Percentiles rank a stretch among this genome's conserved stretches.
These are phyloP conservation scores for Termitomyces sp. DNA, from an alignment of 768 basidiomycete genomes.

Conservation along the genomic window DNA sequence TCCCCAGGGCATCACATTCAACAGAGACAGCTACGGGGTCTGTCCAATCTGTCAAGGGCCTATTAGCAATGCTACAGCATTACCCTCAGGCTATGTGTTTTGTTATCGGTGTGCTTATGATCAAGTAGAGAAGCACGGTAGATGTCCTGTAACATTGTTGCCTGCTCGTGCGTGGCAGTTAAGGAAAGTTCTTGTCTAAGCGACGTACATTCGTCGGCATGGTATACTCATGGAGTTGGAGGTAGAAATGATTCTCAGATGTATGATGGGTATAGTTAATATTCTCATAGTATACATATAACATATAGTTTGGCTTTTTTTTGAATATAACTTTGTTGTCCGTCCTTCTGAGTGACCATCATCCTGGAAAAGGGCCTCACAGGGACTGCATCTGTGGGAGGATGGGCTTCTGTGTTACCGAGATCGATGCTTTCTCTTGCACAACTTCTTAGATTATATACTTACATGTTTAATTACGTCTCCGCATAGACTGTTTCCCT, in stretches of 20 bases:
- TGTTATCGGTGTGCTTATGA: conserved; percentile 91
- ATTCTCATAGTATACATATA: neutral
- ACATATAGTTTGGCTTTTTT: neutral
- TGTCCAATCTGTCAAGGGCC: conserved; percentile 75
- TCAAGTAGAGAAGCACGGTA: conserved; percentile 68
- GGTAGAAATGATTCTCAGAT: conserved; percentile 15
- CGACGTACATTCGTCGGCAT: conserved; percentile 44
- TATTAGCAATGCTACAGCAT: conserved; percentile 82
- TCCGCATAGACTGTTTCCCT: conserved; percentile 1
- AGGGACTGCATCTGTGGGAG: conserved; percentile 21
- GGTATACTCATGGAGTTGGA: conserved; percentile 1
- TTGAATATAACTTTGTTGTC: too few species aligned
- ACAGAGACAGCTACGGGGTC: conserved; percentile 62
- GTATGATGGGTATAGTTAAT: conserved; percentile 6
- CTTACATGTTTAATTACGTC: neutral
- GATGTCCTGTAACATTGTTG: conserved; percentile 84
- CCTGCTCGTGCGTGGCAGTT: conserved; percentile 75
- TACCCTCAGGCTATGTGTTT: conserved; percentile 92
- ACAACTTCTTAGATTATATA: conserved; percentile 61
- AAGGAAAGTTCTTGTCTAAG: conserved; percentile 77
- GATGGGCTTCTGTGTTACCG: conserved; percentile 43
- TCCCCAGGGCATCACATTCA: conserved; percentile 62
- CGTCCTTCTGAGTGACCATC: too few species aligned
- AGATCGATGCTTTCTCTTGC: conserved; percentile 67
- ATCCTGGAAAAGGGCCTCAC: conserved; percentile 39